A percentile compares a stretch with the other conserved stretches of the same genome.
These are phyloP conservation scores for Sporisorium reilianum DNA, from an alignment of 1,284 basidiomycete genomes.

Conservation along the genomic window DNA sequence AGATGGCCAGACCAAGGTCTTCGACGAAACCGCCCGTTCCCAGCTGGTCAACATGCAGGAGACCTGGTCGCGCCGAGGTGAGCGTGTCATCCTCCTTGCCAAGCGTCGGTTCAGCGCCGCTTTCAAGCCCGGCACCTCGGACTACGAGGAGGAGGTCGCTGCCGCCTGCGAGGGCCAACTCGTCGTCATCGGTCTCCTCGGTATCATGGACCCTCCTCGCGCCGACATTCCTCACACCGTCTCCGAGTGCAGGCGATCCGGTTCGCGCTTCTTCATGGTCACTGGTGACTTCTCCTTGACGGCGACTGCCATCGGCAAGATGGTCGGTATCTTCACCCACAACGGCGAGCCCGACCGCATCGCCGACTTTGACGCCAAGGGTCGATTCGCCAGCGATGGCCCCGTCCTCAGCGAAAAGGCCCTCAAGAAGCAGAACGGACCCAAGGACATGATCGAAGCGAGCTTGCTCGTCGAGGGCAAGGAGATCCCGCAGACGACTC, in stretches of 20 bases:
- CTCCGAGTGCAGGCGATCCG: constrained; percentile 74
- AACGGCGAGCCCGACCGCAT: constrained; percentile 65
- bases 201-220: constrained; percentile 77
- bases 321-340: constrained; percentile 75
- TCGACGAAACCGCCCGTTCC: constrained; percentile 28
- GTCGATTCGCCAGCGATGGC: constrained; percentile 19
- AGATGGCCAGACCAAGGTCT: constrained; percentile 30
- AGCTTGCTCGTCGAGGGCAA: constrained; percentile 42
- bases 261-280: constrained; percentile 78
- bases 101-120: constrained; percentile 65
- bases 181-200: constrained; percentile 76
- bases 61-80: constrained; percentile 74
- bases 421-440: constrained; percentile 38
- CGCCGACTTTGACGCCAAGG: constrained; percentile 69
- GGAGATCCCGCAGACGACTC: constrained; percentile 36
- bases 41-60: constrained; percentile 42
- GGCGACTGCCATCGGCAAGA: constrained; percentile 75
- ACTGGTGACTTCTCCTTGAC: constrained; percentile 75
- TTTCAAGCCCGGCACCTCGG: constrained; percentile 29
- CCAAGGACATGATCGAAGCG: constrained; percentile 39
- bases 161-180: constrained; percentile 70
- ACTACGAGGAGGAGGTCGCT: constrained; percentile 35
- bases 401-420: constrained; percentile 48
- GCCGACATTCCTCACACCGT: constrained; percentile 75
- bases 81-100: constrained; percentile 75